Evolutionary conservation across 2,329 filamentous ascomycete genomes (phyloP).

Genomic region (Aspergillus melleus): DNA sequence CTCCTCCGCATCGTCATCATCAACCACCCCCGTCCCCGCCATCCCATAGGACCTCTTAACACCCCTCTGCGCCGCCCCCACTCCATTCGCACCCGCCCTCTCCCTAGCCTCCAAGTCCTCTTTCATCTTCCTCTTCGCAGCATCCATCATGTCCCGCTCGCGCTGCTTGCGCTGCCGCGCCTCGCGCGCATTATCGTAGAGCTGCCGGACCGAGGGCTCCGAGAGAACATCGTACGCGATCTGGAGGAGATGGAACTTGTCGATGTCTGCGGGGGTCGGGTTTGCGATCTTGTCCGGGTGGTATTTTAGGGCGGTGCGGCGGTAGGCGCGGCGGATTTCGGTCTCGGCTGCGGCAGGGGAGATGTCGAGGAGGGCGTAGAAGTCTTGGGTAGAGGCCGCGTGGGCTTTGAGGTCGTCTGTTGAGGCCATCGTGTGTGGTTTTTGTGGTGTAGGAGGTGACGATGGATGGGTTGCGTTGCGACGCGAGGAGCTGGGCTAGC

Average conservation of each 20-base stretch:
- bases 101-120: constrained; percentile 84
- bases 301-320: constrained; percentile 81
- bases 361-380: constrained; percentile 74
- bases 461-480: constrained; percentile 2
- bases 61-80: constrained; percentile 49
- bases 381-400: constrained; percentile 65
- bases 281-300: constrained; percentile 88
- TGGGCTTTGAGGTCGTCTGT: constrained; percentile 55
- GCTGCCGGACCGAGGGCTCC: constrained; percentile 66
- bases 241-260: constrained; percentile 81
- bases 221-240: constrained; percentile 83
- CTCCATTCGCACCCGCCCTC: constrained; percentile 44
- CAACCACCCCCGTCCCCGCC: constrained; percentile 26
- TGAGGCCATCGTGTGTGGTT: constrained; percentile 36
- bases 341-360: constrained; percentile 63
- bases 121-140: constrained; percentile 71
- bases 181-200: constrained; percentile 76
- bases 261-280: constrained; percentile 65
- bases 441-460: neutral
- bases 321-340: constrained; percentile 82
- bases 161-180: constrained; percentile 68
- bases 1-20: constrained; percentile 49
- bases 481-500: neutral
- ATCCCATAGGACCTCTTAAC: constrained; percentile 58
- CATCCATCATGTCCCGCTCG: constrained; percentile 72